Percentiles rank a stretch among this genome's conserved stretches.
These are phyloP conservation scores for Kluyveromyces sp. DNA, from an alignment of 1,139 yeast species.

Conservation along the genomic window DNA sequence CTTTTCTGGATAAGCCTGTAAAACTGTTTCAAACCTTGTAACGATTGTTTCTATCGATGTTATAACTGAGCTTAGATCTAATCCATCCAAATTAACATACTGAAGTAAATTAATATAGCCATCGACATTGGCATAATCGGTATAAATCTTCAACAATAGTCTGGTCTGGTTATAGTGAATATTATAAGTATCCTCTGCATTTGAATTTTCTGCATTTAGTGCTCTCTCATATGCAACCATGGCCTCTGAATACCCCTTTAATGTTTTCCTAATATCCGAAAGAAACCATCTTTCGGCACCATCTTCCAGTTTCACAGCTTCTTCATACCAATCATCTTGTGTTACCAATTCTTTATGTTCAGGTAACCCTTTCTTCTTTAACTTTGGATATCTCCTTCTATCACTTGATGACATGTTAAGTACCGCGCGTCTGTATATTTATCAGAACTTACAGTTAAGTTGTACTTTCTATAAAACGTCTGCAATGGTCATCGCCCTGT, in stretches of 20 bases:
- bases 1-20: slow-evolving; percentile 13
- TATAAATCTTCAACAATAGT: slow-evolving; percentile 22
- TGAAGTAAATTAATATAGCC: slow-evolving; percentile 26
- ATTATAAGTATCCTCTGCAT: slow-evolving; percentile 18
- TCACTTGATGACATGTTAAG: not conserved
- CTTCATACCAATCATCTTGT: slow-evolving; percentile 27
- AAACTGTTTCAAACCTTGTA: slow-evolving; percentile 17
- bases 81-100: slow-evolving; percentile 21
- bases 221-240: slow-evolving; percentile 22
- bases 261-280: slow-evolving; percentile 27
- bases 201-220: slow-evolving; percentile 13
- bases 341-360: slow-evolving; percentile 10
- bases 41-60: slow-evolving; percentile 18
- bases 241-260: slow-evolving; percentile 24
- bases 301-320: slow-evolving; percentile 27
- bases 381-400: not conserved
- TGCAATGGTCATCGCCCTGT: too few relatives aligned
- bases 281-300: slow-evolving; percentile 31
- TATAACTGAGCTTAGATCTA: slow-evolving; percentile 14
- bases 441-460: too few relatives aligned
- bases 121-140: slow-evolving; percentile 24
- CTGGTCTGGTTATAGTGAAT: slow-evolving; percentile 27
- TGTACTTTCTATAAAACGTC: too few relatives aligned
- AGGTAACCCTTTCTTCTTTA: slow-evolving; percentile 3
- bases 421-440: too few relatives aligned